A percentile compares a stretch with the other conserved stretches of the same genome.
Conservation (phyloP, 345 rosid genomes). For the Eucalyptus marginata region DNA sequence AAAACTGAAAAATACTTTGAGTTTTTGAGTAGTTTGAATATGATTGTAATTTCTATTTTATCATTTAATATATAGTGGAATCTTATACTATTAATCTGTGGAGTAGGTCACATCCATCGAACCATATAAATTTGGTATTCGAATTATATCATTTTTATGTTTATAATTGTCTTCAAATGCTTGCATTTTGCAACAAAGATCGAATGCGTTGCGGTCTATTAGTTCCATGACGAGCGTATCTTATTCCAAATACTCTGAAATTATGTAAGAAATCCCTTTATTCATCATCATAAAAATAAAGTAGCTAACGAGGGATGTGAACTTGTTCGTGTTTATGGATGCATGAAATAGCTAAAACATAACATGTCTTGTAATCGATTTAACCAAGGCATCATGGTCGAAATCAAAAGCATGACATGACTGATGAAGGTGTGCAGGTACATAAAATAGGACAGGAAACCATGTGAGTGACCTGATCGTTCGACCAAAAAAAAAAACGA, state of each 20-base stretch:
- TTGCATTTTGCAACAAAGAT: not conserved
- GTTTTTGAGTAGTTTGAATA: not conserved
- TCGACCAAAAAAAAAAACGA: too few relatives aligned
- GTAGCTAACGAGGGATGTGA: not conserved
- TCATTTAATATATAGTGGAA: fast-evolving
- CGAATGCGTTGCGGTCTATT: not conserved
- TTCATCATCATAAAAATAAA: not conserved
- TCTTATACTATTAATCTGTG: not conserved
- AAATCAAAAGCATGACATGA: not conserved
- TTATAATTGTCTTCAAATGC: too few relatives aligned
- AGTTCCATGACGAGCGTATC: not conserved
- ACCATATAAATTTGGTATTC: too few relatives aligned
- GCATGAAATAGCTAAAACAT: not conserved
- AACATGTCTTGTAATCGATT: not conserved
- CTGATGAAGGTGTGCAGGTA: not conserved
- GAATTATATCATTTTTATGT: not conserved
- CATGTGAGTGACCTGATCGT: not conserved
- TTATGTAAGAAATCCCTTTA: not conserved
- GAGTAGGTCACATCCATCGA: not conserved
- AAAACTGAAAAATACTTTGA: too few relatives aligned
- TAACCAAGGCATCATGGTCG: not conserved
- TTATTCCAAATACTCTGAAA: not conserved
- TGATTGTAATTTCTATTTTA: not conserved
- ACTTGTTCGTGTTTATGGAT: not conserved
- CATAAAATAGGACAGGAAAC: not conserved